Base-by-base conservation (phyloP, 1,284 basidiomycete species). In the Tilletia walkeri region DNA sequence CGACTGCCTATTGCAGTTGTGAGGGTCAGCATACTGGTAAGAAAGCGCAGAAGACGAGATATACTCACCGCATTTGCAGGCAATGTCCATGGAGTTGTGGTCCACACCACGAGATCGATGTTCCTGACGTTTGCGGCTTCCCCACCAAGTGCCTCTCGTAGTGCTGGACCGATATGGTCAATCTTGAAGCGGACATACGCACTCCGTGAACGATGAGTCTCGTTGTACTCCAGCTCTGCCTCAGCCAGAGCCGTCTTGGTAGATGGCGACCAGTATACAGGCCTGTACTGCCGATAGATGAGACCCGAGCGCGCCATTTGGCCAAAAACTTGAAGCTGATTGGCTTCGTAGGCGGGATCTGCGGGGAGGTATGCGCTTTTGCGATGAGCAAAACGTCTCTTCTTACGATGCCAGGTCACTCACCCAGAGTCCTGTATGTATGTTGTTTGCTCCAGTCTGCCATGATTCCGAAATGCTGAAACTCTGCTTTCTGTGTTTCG, bases 31-130 rank as follows among this genome's bases (percentile, higher is more conserved):
- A 45, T 0, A 14, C 41, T 36, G 16, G 47, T 14, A 20, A 45
- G 41, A 7, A 1, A 45, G 66, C 24, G 24, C 24, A 30, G 24
- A 30, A 30, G 24, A 2, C 53, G n/a, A 38, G 14, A 30, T 1
- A 18, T 14, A 56, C 45, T 63, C 24, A 68, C 91, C 3, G 95
- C 94, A 81, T 99, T 99, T 0, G 93, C 93, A 1, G 93, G 93
- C 63, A 99, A 85, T 6, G 93, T 97, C 95, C 95, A 99, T 0
- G 96, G 93, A 0, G 95, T 99, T 0, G 96, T 99, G 1, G 95
- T 99, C 96, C 96, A 99, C n/a, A 97, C 91, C 41, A 94, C 86
- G 10, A 95, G 78, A 20, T 88, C 87, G 2, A 91, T 84, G 18
- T 82, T 76, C 53, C 79, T 6, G 4, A 30, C 12, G 7, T 5